Evolutionary conservation across 257 asterid genomes (phyloP).

Genomic region (Solanum pennellii): DNA sequence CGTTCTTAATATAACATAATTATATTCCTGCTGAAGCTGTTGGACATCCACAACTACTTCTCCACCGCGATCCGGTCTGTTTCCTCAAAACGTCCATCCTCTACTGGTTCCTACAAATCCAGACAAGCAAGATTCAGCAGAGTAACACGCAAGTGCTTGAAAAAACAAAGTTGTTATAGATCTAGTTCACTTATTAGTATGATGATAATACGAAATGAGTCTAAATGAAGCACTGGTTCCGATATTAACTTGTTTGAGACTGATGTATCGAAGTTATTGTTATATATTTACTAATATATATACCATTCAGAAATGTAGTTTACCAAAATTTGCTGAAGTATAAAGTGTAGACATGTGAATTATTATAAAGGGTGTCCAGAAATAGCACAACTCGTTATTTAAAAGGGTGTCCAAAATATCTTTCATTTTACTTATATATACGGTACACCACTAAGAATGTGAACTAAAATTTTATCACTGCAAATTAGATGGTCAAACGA

Average conservation of each 20-base stretch:
- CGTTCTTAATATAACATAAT: too few relatives aligned
- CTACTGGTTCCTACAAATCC: slow-evolving; percentile 15
- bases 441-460: background rate
- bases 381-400: too few relatives aligned
- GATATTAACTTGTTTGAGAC: background rate
- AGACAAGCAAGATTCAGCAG: background rate
- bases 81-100: background rate
- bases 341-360: too few relatives aligned
- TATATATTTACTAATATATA: too few relatives aligned
- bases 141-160: background rate
- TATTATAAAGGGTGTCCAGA: too few relatives aligned
- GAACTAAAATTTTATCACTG: background rate
- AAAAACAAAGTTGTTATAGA: background rate
- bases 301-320: too few relatives aligned
- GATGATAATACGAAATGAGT: background rate
- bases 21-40: background rate
- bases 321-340: too few relatives aligned
- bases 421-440: too few relatives aligned
- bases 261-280: background rate
- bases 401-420: too few relatives aligned
- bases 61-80: background rate
- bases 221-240: background rate
- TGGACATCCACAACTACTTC: background rate
- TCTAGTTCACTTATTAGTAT: background rate
- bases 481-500: background rate